Percentiles rank a stretch among this genome's conserved stretches.
Conservation (phyloP, 2,329 filamentous ascomycete genomes). For the Claviceps arundinis region DNA sequence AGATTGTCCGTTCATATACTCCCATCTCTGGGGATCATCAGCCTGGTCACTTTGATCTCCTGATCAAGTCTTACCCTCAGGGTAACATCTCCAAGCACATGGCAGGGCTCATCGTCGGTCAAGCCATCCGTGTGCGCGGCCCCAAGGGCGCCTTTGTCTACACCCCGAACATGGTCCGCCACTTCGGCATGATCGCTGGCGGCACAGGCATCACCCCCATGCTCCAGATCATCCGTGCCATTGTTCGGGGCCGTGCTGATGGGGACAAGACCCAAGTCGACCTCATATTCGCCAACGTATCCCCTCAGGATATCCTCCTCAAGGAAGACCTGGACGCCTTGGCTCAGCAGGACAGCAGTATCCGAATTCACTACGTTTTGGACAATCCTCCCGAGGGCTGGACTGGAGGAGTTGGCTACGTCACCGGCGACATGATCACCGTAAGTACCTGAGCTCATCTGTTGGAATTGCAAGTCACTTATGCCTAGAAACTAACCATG, state of each 20-base stretch:
- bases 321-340: slow-evolving; percentile 81
- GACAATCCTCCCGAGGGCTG: slow-evolving; percentile 91
- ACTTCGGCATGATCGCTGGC: slow-evolving; percentile 96
- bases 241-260: slow-evolving; percentile 63
- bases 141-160: slow-evolving; percentile 98
- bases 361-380: slow-evolving; percentile 87
- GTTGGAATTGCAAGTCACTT: not conserved
- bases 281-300: slow-evolving; percentile 94
- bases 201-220: slow-evolving; percentile 97
- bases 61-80: slow-evolving; percentile 95
- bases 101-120: slow-evolving; percentile 67
- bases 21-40: slow-evolving; percentile 83
- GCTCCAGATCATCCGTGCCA: slow-evolving; percentile 89
- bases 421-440: slow-evolving; percentile 91
- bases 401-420: slow-evolving; percentile 87
- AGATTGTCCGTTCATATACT: slow-evolving; percentile 84
- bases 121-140: slow-evolving; percentile 79
- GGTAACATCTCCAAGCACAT: slow-evolving; percentile 96
- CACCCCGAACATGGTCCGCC: slow-evolving; percentile 88
- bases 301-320: slow-evolving; percentile 80
- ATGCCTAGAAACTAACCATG: not conserved
- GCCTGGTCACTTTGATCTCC: slow-evolving; percentile 83
- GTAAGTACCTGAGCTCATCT: slow-evolving; percentile 28
- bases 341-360: slow-evolving; percentile 60
- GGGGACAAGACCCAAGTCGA: slow-evolving; percentile 84